These are phyloP conservation scores for Kazachstania bromeliacearum DNA, from an alignment of 805 yeast genomes.

Conservation along the genomic window DNA sequence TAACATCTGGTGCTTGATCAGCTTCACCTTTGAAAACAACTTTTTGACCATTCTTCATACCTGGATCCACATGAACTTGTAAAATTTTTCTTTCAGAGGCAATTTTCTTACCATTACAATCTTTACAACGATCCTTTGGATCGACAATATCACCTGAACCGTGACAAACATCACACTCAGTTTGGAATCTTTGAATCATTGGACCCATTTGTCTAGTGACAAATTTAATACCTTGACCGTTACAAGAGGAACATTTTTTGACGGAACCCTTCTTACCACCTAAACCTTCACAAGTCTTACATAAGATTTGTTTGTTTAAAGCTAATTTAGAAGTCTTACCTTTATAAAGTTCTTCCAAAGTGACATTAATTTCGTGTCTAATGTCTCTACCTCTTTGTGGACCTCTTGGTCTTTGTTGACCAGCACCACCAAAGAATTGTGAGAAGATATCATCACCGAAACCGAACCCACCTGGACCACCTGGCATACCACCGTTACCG, in stretches of 20 bases:
- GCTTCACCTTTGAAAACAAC: conserved; percentile 92
- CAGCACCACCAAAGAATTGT: conserved; percentile 74
- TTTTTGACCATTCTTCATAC: conserved; percentile 92
- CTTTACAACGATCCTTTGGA: conserved; percentile 78
- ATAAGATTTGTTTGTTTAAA: conserved; percentile 79
- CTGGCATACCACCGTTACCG: conserved; percentile 68
- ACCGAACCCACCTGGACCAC: conserved; percentile 51
- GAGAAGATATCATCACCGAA: conserved; percentile 36
- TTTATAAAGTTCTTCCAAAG: conserved; percentile 86
- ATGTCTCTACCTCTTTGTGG: conserved; percentile 88
- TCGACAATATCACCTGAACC: conserved; percentile 88
- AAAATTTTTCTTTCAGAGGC: conserved; percentile 80
- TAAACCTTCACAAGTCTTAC: conserved; percentile 83
- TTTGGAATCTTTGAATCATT: conserved; percentile 96
- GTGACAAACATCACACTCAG: conserved; percentile 82
- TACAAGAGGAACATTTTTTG: conserved; percentile 76
- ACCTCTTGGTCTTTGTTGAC: conserved; percentile 62
- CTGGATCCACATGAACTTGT: conserved; percentile 91
- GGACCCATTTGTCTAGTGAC: conserved; percentile 99
- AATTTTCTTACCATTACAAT: conserved; percentile 85
- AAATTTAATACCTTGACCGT: conserved; percentile 85
- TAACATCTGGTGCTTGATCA: conserved; percentile 89
- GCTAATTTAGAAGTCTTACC: conserved; percentile 94
- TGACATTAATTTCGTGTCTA: conserved; percentile 74
- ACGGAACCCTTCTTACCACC: conserved; percentile 94